Percentiles rank a stretch among this genome's conserved stretches.
Evolutionary conservation across 108 stramenopile genomes (phyloP).

Genomic region (Pinguiococcus pyrenoidosus): DNA sequence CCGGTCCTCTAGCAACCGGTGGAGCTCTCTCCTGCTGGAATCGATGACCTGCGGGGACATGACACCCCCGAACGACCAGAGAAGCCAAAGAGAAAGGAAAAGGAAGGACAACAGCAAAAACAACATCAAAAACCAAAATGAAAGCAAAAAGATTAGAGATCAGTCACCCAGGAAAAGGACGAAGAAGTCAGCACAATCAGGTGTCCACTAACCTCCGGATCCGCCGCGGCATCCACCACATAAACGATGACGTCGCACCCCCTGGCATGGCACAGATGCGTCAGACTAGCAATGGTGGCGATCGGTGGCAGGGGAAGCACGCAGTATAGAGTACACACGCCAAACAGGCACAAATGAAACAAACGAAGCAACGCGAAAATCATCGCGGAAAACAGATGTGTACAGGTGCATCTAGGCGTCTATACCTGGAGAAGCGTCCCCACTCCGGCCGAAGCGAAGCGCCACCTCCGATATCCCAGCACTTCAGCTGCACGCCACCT

Average conservation of each 20-base stretch:
- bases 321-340: too few species aligned
- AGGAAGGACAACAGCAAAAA: neutral
- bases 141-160: too few species aligned
- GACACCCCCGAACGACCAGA: neutral
- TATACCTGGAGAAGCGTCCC: conserved; percentile 55
- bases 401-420: too few species aligned
- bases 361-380: too few species aligned
- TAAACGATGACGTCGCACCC: conserved; percentile 88
- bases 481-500: conserved; percentile 77
- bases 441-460: conserved; percentile 81
- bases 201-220: conserved; percentile 52
- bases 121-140: too few species aligned
- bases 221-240: conserved; percentile 83
- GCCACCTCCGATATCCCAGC: conserved; percentile 92
- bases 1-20: conserved; percentile 79
- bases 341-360: too few species aligned
- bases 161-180: too few species aligned
- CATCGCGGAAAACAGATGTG: too few species aligned
- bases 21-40: conserved; percentile 79
- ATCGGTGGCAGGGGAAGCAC: too few species aligned
- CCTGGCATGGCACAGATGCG: conserved; percentile 8
- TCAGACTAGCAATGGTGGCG: too few species aligned
- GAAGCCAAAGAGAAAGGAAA: neutral
- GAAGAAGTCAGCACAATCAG: too few species aligned
- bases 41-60: conserved; percentile 37